phyloP scores from a whole-genome alignment of 2,329 filamentous ascomycete species.

The Ophiostoma perfectum region DNA sequence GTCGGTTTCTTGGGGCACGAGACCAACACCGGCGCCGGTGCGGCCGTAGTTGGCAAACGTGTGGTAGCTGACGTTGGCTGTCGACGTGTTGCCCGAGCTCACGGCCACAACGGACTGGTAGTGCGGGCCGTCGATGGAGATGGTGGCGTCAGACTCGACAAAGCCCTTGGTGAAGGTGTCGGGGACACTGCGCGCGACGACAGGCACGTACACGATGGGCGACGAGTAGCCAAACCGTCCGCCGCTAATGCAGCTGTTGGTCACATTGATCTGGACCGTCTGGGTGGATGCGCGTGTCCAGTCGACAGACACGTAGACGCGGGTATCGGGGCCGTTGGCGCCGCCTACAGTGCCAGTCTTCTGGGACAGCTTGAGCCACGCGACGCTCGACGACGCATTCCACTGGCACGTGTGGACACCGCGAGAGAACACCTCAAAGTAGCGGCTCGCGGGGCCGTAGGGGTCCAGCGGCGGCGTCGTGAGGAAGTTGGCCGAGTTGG shows the following conservation, averaged over 20 bases:
- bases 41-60: constrained; percentile 52
- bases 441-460: constrained; percentile 51
- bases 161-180: constrained; percentile 52
- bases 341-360: constrained; percentile 45
- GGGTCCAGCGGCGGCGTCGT: constrained; percentile 51
- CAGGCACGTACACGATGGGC: constrained; percentile 50
- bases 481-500: constrained; percentile 49
- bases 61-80: constrained; percentile 42
- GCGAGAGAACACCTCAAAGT: constrained; percentile 59
- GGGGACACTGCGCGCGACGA: constrained; percentile 46
- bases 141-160: constrained; percentile 55
- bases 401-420: constrained; percentile 51
- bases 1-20: constrained; percentile 48
- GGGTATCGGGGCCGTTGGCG: constrained; percentile 43
- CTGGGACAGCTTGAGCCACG: constrained; percentile 50
- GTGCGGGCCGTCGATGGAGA: constrained; percentile 52
- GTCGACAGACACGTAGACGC: constrained; percentile 52
- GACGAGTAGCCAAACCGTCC: constrained; percentile 39
- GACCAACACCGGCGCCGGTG: constrained; percentile 52
- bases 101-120: constrained; percentile 40
- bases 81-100: constrained; percentile 24
- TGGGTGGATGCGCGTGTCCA: constrained; percentile 44
- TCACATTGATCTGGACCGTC: constrained; percentile 49
- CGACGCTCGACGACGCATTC: constrained; percentile 43
- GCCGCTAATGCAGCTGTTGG: constrained; percentile 41